Percentiles rank a stretch among this genome's conserved stretches.
These are phyloP conservation scores for Podospora didyma DNA, from an alignment of 495 filamentous ascomycete genomes.

Conservation along the genomic window DNA sequence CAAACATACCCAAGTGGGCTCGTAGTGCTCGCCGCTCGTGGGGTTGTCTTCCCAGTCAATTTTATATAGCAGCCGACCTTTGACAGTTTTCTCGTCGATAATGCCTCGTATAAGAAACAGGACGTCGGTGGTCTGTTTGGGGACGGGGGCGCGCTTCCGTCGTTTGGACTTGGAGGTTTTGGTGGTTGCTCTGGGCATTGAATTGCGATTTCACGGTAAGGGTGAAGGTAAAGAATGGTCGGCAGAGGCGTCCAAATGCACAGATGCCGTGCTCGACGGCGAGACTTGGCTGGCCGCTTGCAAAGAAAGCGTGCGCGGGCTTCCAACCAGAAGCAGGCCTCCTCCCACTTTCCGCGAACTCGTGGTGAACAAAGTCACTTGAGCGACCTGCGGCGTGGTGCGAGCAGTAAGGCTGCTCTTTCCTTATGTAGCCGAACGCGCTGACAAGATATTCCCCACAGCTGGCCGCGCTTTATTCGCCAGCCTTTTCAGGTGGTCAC, in stretches of 20 bases:
- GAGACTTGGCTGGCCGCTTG: not conserved
- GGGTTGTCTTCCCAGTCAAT: slow-evolving; percentile 41
- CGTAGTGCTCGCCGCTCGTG: slow-evolving; percentile 27
- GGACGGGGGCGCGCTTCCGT: not conserved
- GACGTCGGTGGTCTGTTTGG: slow-evolving; percentile 19
- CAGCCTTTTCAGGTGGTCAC: slow-evolving; percentile 6
- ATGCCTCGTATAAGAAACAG: slow-evolving; percentile 35
- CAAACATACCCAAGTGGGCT: slow-evolving; percentile 38
- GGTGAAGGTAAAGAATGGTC: no score
- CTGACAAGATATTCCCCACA: not conserved
- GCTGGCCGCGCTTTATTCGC: slow-evolving; percentile 5
- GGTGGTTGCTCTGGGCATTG: no score
- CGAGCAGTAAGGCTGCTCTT: slow-evolving; percentile 14
- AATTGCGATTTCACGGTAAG: not conserved
- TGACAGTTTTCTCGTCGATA: slow-evolving; percentile 31
- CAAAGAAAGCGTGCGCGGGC: no score
- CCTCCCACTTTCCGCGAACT: not conserved
- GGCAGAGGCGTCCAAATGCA: not conserved
- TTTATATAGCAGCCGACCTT: slow-evolving; percentile 27
- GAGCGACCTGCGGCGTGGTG: no score
- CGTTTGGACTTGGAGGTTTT: not conserved
- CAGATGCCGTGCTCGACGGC: not conserved
- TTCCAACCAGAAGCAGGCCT: not conserved
- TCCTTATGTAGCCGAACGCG: slow-evolving; percentile 10
- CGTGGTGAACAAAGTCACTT: not conserved